phyloP scores from a whole-genome alignment of 768 basidiomycete species.

The Nidula microcarpa region DNA sequence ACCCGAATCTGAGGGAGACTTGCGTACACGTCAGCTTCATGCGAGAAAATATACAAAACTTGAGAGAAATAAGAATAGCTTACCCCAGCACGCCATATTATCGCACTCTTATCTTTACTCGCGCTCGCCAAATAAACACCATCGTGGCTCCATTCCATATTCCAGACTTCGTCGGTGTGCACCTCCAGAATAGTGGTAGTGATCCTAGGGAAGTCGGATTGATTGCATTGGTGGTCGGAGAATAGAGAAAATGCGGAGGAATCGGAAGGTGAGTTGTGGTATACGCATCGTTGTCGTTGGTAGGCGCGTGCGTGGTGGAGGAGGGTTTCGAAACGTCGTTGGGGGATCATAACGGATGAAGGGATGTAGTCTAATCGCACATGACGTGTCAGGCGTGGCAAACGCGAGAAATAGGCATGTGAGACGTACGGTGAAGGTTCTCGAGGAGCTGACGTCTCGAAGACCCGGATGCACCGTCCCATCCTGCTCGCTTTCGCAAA shows the following conservation, averaged over 20 bases:
- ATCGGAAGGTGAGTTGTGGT: slow-evolving; percentile 72
- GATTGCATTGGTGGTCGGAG: slow-evolving; percentile 80
- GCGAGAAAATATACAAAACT: slow-evolving; percentile 2
- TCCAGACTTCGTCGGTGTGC: slow-evolving; percentile 95
- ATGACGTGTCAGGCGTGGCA: not conserved
- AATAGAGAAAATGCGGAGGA: slow-evolving; percentile 74
- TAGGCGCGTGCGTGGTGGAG: slow-evolving; percentile 80
- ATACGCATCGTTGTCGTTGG: slow-evolving; percentile 81
- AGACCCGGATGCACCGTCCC: slow-evolving; percentile 84
- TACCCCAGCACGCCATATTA: slow-evolving; percentile 88
- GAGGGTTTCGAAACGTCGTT: slow-evolving; percentile 79
- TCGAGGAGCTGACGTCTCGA: slow-evolving; percentile 77
- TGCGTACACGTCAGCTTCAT: slow-evolving; percentile 9
- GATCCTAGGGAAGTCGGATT: slow-evolving; percentile 77
- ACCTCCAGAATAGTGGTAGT: slow-evolving; percentile 84
- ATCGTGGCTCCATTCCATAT: slow-evolving; percentile 91
- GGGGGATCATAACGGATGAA: slow-evolving; percentile 89
- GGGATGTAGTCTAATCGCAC: slow-evolving; percentile 73
- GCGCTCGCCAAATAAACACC: slow-evolving; percentile 83
- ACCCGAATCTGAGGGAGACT: slow-evolving; percentile 40
- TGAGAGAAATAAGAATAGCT: slow-evolving; percentile 25
- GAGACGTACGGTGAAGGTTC: slow-evolving; percentile 72
- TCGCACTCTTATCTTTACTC: slow-evolving; percentile 82
- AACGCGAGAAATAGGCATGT: not conserved
- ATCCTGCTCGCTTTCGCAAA: slow-evolving; percentile 72